phyloP scores from a whole-genome alignment of 2,329 filamentous ascomycete genomes.

The Tolypocladium tundrense region DNA sequence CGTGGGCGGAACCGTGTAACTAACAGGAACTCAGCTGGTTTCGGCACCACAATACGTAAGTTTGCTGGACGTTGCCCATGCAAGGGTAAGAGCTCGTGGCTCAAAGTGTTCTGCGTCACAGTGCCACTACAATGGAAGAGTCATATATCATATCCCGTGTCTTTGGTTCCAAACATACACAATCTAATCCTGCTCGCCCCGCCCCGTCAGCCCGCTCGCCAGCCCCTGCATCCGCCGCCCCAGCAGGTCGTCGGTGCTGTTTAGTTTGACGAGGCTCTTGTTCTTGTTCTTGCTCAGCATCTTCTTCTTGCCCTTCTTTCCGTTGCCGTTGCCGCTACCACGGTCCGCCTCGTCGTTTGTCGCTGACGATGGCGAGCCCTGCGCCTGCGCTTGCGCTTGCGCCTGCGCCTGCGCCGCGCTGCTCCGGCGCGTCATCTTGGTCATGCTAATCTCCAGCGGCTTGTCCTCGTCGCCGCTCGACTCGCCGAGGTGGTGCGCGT shows the following conservation, averaged over 20 bases:
- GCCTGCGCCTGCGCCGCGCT: conserved; percentile 8
- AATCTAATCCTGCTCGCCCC: conserved; percentile 29
- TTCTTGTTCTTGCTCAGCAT: conserved; percentile 31
- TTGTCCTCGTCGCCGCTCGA: conserved; percentile 70
- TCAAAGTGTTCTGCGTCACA: neutral
- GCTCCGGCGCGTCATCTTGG: conserved; percentile 28
- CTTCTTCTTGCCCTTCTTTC: conserved; percentile 16
- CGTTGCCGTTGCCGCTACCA: conserved; percentile 3
- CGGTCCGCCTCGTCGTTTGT: conserved; percentile 14
- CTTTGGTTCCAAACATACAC: neutral
- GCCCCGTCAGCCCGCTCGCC: conserved; percentile 40
- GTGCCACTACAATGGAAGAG: neutral
- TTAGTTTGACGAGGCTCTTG: conserved; percentile 41
- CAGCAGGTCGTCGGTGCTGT: conserved; percentile 47
- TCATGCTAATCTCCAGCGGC: conserved; percentile 72
- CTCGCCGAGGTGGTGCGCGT: conserved; percentile 32
- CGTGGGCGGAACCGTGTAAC: no score
- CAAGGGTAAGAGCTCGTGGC: no score
- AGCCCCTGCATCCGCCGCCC: conserved; percentile 49
- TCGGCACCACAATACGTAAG: no score
- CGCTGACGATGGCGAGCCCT: conserved; percentile 4
- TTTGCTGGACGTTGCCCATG: no score
- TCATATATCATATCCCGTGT: neutral
- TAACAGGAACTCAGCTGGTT: no score
- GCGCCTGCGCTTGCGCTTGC: neutral